These are phyloP conservation scores for Fusarium sp. DNA, from an alignment of 2,329 filamentous ascomycete species.

Conservation along the genomic window DNA sequence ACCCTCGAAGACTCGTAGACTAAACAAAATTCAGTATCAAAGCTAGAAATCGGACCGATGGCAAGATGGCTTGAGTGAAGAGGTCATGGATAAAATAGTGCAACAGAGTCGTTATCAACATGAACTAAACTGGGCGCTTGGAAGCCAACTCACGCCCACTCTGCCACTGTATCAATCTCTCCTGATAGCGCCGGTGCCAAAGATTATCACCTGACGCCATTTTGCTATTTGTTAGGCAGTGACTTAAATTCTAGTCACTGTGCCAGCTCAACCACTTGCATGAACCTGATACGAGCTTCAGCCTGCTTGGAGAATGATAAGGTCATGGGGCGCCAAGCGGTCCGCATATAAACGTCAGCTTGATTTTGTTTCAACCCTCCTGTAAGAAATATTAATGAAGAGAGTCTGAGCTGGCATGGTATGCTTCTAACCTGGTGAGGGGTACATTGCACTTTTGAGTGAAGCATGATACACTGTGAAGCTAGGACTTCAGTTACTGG, in stretches of 20 bases:
- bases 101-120: not conserved
- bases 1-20: not conserved
- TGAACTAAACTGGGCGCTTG: not conserved
- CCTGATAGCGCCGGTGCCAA: not conserved
- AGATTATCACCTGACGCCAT: slow-evolving; percentile 29
- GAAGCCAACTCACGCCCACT: not conserved
- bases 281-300: not conserved
- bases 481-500: not conserved
- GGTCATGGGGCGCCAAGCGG: not conserved
- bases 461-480: slow-evolving; percentile 4
- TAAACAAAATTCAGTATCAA: not conserved
- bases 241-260: not conserved
- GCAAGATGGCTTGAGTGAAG: not conserved
- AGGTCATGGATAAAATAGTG: slow-evolving; percentile 1
- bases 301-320: not conserved
- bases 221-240: not conserved
- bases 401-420: slow-evolving; percentile 1
- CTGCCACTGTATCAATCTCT: slow-evolving; percentile 2
- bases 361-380: slow-evolving; percentile 25
- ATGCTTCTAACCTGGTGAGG: slow-evolving; percentile 1
- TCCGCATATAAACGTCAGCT: slow-evolving; percentile 2
- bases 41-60: not conserved
- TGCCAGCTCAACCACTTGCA: not conserved
- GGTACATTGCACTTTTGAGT: slow-evolving; percentile 1
- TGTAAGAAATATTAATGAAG: slow-evolving; percentile 2